Conservation (phyloP, 371 early-diverging fungal genomes). For the Mortierella sp. region DNA sequence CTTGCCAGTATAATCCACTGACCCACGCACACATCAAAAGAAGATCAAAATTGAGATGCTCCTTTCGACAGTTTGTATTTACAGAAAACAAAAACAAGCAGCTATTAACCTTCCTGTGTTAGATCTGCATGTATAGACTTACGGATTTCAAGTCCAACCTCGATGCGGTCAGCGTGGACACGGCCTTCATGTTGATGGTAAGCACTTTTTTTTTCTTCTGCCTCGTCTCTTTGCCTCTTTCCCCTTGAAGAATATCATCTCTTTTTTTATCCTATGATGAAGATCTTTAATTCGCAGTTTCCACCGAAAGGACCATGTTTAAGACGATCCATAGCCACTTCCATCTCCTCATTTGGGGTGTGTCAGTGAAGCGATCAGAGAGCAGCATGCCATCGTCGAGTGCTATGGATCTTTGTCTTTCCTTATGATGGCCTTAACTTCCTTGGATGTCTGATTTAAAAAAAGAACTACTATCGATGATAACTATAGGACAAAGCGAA, state of each 20-base stretch:
- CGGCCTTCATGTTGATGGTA: no score
- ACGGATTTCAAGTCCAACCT: no score
- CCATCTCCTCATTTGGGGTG: conserved; percentile 4
- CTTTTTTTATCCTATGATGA: conserved; percentile 30
- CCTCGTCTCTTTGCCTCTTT: not conserved
- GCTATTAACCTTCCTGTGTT: no score
- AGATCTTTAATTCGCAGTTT: conserved; percentile 52
- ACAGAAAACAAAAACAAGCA: not conserved
- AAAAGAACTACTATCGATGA: not conserved
- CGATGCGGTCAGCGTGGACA: no score
- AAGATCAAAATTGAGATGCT: no score
- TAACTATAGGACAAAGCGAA: not conserved
- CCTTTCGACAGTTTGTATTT: no score
- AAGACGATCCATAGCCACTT: conserved; percentile 33
- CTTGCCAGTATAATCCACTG: conserved; percentile 51
- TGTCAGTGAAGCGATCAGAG: conserved; percentile 48
- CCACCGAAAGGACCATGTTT: conserved; percentile 54
- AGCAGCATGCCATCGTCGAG: conserved; percentile 53
- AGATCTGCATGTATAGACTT: no score
- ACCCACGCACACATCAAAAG: conserved; percentile 16
- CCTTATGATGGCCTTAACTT: conserved; percentile 46
- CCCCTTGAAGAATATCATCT: no score
- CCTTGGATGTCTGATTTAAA: conserved; percentile 54
- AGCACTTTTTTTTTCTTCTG: not conserved
- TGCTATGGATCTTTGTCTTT: conserved; percentile 33